phyloP scores from a whole-genome alignment of 108 stramenopile species.

The Cyclotella atomus region DNA sequence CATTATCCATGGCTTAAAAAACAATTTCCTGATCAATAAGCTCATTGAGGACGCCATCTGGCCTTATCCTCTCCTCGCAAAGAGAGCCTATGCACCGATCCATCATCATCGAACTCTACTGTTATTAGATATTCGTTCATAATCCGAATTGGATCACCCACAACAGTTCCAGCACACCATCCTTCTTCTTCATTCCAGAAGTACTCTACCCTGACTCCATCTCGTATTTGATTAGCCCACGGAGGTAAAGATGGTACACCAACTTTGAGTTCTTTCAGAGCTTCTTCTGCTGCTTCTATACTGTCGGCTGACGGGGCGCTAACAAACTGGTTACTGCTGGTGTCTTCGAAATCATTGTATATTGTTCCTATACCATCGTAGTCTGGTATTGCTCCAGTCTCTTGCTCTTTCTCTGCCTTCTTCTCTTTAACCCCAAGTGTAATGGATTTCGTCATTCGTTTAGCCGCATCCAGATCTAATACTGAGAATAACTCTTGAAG shows the following conservation, averaged over 20 bases:
- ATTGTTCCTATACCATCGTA: not conserved
- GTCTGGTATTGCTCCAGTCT: not conserved
- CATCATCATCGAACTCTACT: constrained; percentile 80
- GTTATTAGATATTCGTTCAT: constrained; percentile 79
- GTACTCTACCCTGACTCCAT: constrained; percentile 73
- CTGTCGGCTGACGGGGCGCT: constrained; percentile 29
- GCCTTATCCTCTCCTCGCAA: constrained; percentile 83
- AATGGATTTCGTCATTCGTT: constrained; percentile 54
- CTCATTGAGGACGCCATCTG: constrained; percentile 74
- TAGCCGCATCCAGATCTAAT: constrained; percentile 60
- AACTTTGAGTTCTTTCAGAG: constrained; percentile 69
- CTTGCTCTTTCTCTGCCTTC: too few relatives aligned
- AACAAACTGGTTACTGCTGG: constrained; percentile 9
- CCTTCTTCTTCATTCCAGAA: constrained; percentile 84
- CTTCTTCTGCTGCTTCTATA: constrained; percentile 57
- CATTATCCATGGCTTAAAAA: too few relatives aligned
- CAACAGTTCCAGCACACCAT: constrained; percentile 74
- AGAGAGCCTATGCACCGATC: constrained; percentile 69
- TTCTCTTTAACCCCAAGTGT: constrained; percentile 9
- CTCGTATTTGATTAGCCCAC: constrained; percentile 71
- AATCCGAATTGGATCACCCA: constrained; percentile 73
- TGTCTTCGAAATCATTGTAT: constrained; percentile 1
- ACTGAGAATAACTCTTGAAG: constrained; percentile 53
- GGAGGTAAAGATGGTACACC: constrained; percentile 70
- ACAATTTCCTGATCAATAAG: too few relatives aligned